A percentile compares a stretch with the other conserved stretches of the same genome.
Evolutionary conservation across 2,329 filamentous ascomycete genomes (phyloP).

Genomic region (Myriosclerotinia scirpicola): DNA sequence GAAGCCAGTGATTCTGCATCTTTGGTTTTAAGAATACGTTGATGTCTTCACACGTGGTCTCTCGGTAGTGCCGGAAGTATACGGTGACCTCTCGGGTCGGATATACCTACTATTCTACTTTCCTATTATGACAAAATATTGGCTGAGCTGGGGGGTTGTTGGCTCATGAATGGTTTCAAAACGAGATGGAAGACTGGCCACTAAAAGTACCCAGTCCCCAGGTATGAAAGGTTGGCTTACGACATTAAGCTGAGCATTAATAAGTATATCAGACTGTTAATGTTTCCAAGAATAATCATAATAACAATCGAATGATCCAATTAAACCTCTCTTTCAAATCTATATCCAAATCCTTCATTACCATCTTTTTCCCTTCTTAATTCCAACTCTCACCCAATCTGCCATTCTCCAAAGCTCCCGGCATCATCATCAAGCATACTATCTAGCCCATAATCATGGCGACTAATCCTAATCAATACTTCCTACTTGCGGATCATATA

Average conservation of each 20-base stretch:
- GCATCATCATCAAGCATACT: not conserved
- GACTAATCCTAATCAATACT: conserved; percentile 70
- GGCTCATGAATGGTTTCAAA: not conserved
- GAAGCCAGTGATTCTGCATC: not conserved
- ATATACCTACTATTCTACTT: conserved; percentile 1
- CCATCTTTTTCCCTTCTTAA: not conserved
- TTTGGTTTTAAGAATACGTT: not conserved
- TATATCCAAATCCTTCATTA: not conserved
- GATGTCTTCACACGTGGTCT: no score
- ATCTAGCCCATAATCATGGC: conserved; percentile 44
- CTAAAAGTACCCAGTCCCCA: no score
- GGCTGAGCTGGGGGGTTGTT: no score
- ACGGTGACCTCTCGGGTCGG: conserved; percentile 8
- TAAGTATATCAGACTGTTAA: not conserved
- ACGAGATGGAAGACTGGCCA: not conserved
- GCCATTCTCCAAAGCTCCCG: conserved; percentile 3
- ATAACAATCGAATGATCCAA: conserved; percentile 2
- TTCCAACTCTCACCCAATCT: not conserved
- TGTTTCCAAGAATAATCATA: conserved; percentile 7
- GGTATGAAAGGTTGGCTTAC: not conserved
- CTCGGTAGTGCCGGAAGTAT: accelerated
- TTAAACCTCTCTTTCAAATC: not conserved
- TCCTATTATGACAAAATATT: not conserved
- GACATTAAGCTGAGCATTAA: not conserved
- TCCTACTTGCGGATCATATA: conserved; percentile 92